Conservation (phyloP, 2,329 filamentous ascomycete genomes). For the Canariomyces notabilis region DNA sequence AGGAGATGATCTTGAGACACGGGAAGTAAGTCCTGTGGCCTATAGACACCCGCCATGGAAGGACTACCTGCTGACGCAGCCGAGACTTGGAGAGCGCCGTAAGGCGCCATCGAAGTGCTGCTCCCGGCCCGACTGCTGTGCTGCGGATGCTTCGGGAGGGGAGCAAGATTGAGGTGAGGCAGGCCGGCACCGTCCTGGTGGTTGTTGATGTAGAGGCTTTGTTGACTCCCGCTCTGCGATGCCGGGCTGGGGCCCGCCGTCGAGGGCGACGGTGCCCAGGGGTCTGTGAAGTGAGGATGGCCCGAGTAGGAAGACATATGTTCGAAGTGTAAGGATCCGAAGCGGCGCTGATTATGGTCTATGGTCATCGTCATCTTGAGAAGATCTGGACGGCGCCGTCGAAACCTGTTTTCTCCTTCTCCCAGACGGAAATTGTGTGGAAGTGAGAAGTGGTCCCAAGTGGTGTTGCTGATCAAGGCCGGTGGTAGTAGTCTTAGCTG, state of each 20-base stretch:
- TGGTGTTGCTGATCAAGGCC: slow-evolving; percentile 47
- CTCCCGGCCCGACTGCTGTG: slow-evolving; percentile 47
- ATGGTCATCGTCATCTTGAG: slow-evolving; percentile 88
- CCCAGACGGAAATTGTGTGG: slow-evolving; percentile 4
- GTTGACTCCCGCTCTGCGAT: slow-evolving; percentile 46
- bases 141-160: slow-evolving; percentile 52
- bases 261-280: slow-evolving; percentile 65
- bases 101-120: slow-evolving; percentile 63
- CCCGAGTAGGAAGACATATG: slow-evolving; percentile 64
- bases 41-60: slow-evolving; percentile 50
- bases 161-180: slow-evolving; percentile 53
- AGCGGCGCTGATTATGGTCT: slow-evolving; percentile 71
- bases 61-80: slow-evolving; percentile 70
- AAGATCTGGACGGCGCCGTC: slow-evolving; percentile 6
- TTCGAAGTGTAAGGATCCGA: slow-evolving; percentile 75
- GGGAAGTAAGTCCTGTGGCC: slow-evolving; percentile 63
- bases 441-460: slow-evolving; percentile 22
- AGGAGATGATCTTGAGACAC: slow-evolving; percentile 72
- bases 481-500: slow-evolving; percentile 41
- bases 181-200: slow-evolving; percentile 55
- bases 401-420: slow-evolving; percentile 5
- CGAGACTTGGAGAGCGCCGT: slow-evolving; percentile 66
- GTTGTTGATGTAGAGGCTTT: slow-evolving; percentile 57
- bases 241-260: slow-evolving; percentile 32
- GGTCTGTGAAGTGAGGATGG: slow-evolving; percentile 79